Evolutionary conservation across 2,329 filamentous ascomycete species (phyloP), one percentile per base, ranked within the genome.

Genomic region (Paecilomyces niveus): DNA sequence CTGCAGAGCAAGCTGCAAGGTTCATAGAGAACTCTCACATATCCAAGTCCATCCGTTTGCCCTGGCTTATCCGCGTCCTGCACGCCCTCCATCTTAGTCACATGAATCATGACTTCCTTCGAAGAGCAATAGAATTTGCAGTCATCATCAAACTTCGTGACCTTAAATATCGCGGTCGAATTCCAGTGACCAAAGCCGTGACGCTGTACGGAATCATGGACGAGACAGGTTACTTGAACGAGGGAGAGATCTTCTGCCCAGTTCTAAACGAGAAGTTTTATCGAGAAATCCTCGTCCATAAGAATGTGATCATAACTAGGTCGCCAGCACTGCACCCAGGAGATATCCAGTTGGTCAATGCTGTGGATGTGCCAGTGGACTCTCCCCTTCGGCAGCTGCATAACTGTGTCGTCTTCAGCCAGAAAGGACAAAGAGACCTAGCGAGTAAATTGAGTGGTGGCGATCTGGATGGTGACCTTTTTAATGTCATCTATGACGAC

Each of bases 191-290:
- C 0, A 71, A 86, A 15, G 91, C 89, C 0, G 81, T 87, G n/a
- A 92, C 89, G 0, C 78, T 95, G 0, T 92, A 91, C 64, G 91
- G 91, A 0, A 80, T 95, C 55, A 89, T 94, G 84, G 91, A 96
- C 61, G 90, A 95, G 71, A 91, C 89, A 0, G 84, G 83, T 0
- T 83, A 81, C 35, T 77, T 96, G 0, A 63, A 81, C 9, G 85
- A 90, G 66, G 82, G 83, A 0, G 78, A 95, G 62, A 81, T 93
- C 0, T 92, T 86, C 64, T 81, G 89, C 56, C 81, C 83, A 0
- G 84, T 82, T 39, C 78, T 85, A 53, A 76, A 60, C 53, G 65
- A 73, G 13, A 65, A 73, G 18, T 66, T 66, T 3, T 55, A 65
- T 39, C 61, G 64, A 35, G 63, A 70, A 53, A 64, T 74, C 13